A percentile compares a stretch with the other conserved stretches of the same genome.
Conservation (phyloP, 2,329 filamentous ascomycete genomes). For the Rhynchosporium agropyri region DNA sequence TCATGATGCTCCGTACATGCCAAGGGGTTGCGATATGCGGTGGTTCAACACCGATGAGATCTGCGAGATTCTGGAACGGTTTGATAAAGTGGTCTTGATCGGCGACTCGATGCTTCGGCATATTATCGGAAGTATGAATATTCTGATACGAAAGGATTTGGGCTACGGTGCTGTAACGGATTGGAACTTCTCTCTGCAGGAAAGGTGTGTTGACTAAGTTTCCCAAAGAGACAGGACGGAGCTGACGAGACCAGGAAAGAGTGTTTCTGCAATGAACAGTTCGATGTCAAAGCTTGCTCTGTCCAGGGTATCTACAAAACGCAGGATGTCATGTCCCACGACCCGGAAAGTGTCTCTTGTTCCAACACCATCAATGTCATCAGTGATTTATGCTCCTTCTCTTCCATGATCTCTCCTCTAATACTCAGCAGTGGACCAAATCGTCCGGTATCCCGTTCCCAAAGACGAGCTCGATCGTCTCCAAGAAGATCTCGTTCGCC, state of each 20-base stretch:
- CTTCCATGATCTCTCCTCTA: background rate
- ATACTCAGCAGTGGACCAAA: conserved; percentile 44
- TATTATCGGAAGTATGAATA: conserved; percentile 51
- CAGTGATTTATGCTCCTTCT: conserved; percentile 33
- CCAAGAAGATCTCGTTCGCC: conserved; percentile 42
- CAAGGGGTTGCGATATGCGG: conserved; percentile 50
- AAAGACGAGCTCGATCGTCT: conserved; percentile 46
- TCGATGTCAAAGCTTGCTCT: conserved; percentile 52
- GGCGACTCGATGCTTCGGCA: conserved; percentile 54
- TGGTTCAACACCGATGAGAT: conserved; percentile 51
- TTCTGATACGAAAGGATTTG: conserved; percentile 50
- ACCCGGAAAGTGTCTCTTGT: conserved; percentile 48
- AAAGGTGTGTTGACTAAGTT: conserved; percentile 37
- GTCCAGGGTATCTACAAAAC: conserved; percentile 53
- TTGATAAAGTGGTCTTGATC: conserved; percentile 51
- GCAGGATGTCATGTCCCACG: conserved; percentile 47
- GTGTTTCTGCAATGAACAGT: conserved; percentile 54
- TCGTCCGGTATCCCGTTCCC: conserved; percentile 49
- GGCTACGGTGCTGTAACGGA: conserved; percentile 53
- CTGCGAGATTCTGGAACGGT: conserved; percentile 50
- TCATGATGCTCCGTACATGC: conserved; percentile 49
- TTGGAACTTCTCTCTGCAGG: conserved; percentile 51
- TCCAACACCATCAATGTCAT: conserved; percentile 45
- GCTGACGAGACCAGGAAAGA: conserved; percentile 39
- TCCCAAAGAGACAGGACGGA: background rate